Conservation (phyloP, 176 grass and related monocot genomes). For the Phoenix dactylifera region DNA sequence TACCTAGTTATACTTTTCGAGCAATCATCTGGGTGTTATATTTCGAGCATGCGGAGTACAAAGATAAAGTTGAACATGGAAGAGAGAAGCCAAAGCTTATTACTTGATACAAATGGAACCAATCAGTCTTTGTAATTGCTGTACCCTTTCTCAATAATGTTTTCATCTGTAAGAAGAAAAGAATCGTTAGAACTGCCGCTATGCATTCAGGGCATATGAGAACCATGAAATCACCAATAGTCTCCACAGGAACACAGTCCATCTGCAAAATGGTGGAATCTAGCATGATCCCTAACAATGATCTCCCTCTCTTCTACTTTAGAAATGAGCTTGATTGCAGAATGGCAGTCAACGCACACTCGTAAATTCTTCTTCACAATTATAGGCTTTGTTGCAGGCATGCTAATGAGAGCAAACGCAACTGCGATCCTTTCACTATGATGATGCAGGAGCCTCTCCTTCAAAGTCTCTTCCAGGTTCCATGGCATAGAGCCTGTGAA, state of each 20-base stretch:
- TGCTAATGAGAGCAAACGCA: slow-evolving; percentile 52
- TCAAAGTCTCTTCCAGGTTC: slow-evolving; percentile 35
- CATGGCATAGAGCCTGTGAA: slow-evolving; percentile 32
- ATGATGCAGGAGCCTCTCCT: slow-evolving; percentile 43
- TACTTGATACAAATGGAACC: no score
- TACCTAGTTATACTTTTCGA: no score
- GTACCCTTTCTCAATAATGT: no score
- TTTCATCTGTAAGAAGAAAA: no score
- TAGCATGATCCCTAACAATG: slow-evolving; percentile 49
- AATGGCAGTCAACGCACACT: slow-evolving; percentile 44
- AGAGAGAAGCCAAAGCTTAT: no score
- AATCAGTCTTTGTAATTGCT: no score
- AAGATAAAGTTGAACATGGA: no score
- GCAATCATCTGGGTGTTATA: no score
- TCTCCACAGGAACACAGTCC: slow-evolving; percentile 52
- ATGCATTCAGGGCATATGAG: no score
- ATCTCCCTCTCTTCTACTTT: slow-evolving; percentile 47
- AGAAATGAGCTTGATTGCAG: slow-evolving; percentile 47
- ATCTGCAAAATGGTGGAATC: slow-evolving; percentile 47
- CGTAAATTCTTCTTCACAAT: slow-evolving; percentile 63
- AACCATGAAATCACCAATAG: slow-evolving; percentile 34
- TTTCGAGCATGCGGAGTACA: no score
- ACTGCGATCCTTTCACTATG: slow-evolving; percentile 50
- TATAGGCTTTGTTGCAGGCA: slow-evolving; percentile 49
- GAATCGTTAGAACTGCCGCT: no score